These are phyloP conservation scores for Alternaria burnsii DNA, from an alignment of 2,329 filamentous ascomycete genomes.

Conservation along the genomic window DNA sequence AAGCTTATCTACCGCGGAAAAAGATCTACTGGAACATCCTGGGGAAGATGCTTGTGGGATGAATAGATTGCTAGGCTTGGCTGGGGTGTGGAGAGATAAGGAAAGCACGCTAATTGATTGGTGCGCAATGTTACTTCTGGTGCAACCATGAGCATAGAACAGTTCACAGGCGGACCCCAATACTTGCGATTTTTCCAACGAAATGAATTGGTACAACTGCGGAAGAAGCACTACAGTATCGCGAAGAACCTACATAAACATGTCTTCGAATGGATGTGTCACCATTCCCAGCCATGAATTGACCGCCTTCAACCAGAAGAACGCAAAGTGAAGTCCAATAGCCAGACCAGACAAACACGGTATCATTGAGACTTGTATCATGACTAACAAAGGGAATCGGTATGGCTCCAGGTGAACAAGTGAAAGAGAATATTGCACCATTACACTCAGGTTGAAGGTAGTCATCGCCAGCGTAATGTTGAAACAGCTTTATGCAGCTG, in stretches of 20 bases:
- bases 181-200: background rate
- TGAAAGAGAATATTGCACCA: background rate
- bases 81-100: constrained; percentile 27
- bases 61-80: constrained; percentile 15
- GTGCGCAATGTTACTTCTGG: constrained; percentile 8
- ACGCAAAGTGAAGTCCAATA: constrained; percentile 15
- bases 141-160: background rate
- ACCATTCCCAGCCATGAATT: background rate
- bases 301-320: background rate
- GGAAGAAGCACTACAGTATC: background rate
- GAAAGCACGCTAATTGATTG: constrained; percentile 22
- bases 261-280: constrained; percentile 2
- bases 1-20: constrained; percentile 26
- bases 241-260: constrained; percentile 1
- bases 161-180: background rate
- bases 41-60: constrained; percentile 15
- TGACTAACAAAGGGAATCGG: constrained; percentile 13
- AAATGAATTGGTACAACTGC: background rate
- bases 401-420: constrained; percentile 6
- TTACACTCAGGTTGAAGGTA: background rate
- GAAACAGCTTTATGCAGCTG: background rate
- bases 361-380: background rate
- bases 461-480: constrained; percentile 22
- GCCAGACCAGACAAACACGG: constrained; percentile 26
- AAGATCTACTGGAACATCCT: constrained; percentile 5